Base-by-base conservation (phyloP, 1,139 yeast genomes). In the Magnusiomyces ingens region DNA sequence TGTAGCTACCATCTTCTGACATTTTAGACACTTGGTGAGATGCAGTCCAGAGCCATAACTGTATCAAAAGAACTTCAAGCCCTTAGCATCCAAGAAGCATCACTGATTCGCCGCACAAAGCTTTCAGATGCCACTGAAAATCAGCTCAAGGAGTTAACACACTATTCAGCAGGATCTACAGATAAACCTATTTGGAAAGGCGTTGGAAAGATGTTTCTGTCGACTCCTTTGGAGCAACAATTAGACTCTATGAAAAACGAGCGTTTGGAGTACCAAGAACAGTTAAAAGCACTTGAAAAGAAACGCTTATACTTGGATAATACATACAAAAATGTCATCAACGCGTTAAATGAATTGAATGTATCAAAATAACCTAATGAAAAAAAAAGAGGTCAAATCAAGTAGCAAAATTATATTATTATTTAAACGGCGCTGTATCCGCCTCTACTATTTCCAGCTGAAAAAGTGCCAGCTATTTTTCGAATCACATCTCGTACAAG, bases 361-460 rank as follows among this genome's bases (percentile, higher is more conserved):
- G 3, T n/a, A 35, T 17, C 40, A 36, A 36, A 36, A 6, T 36
- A 12, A 36, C n/a, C 11, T 36, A 81, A 48, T 72, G 89, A 59
- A 71, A 74, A 53, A 85, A 85, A 64, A 90, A 88, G 73, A 78
- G 82, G 66, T 73, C 77, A 49, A 89, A 89, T 67, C 74, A 87
- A 59, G 82, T 84, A 58, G 85, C 90, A 1, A 85, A 95, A 1
- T 78, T 86, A 59, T 85, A 85, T 57, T 88, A 82, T 94, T 1
- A 71, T 87, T 69, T 74, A 90, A 10, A 90, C 95, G 37, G 97
- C 97, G 67, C 94, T 84, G 67, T 90, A 90, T 36, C 95, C 97
- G 17, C 95, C 95, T 66, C 96, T 79, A 62, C 76, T 66, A 48
- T 75, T 68, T n/a, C 93, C 89, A n/a, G 94, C 88, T 26, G 89